phyloP scores from a whole-genome alignment of 805 yeast genomes.

The Spencermartinsiella europaea region DNA sequence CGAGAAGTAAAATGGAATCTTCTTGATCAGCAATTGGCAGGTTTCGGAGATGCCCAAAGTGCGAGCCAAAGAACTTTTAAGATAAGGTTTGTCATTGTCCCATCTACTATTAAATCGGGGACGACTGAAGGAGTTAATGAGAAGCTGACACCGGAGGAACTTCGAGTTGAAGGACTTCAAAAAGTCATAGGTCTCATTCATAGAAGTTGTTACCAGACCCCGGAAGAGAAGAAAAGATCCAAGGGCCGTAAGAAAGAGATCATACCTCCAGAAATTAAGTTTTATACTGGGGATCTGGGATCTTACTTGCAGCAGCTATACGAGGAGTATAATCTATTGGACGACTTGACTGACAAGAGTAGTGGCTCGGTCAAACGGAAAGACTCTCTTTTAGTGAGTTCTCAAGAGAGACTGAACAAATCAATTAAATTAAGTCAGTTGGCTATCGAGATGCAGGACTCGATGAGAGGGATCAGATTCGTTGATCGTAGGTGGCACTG shows the following conservation, averaged over 20 bases:
- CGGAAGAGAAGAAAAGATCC: conserved; percentile 35
- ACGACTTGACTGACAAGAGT: conserved; percentile 18
- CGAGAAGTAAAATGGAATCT: conserved; percentile 75
- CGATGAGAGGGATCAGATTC: conserved; percentile 53
- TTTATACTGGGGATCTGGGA: conserved; percentile 82
- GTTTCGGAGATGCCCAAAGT: conserved; percentile 57
- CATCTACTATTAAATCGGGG: conserved; percentile 57
- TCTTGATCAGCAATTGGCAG: conserved; percentile 87
- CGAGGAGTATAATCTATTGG: conserved; percentile 32
- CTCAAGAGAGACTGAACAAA: conserved; percentile 39
- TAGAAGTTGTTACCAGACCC: conserved; percentile 46
- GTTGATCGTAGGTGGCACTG: conserved; percentile 90
- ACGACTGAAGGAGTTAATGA: conserved; percentile 47
- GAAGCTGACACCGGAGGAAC: conserved; percentile 71
- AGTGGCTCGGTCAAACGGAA: conserved; percentile 26
- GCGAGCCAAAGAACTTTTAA: conserved; percentile 40
- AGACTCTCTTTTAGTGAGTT: conserved; percentile 34
- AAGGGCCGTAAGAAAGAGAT: conserved; percentile 40
- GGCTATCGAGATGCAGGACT: conserved; percentile 62
- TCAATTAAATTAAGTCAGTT: conserved; percentile 47
- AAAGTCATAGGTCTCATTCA: conserved; percentile 57
- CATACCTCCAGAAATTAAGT: conserved; percentile 63
- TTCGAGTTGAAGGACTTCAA: conserved; percentile 85
- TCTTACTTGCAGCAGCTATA: conserved; percentile 54
- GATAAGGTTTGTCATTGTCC: conserved; percentile 80